Evolutionary conservation across 441 rosid species (phyloP).

Genomic region (Dalechampia spathulata): DNA sequence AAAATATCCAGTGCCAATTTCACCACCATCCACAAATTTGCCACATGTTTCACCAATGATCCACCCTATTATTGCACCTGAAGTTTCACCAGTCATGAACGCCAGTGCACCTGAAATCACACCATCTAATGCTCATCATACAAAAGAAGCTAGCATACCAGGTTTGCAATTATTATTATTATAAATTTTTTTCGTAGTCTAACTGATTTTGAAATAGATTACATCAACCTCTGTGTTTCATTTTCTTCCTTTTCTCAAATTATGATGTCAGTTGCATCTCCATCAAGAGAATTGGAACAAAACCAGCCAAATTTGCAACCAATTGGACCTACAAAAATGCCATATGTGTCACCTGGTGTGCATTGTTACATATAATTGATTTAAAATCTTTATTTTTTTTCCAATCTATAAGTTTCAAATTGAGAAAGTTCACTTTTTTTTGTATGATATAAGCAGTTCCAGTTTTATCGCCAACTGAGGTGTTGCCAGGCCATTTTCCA

Average conservation of each 20-base stretch:
- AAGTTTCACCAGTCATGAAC: slow-evolving; percentile 15
- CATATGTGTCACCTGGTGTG: slow-evolving; percentile 24
- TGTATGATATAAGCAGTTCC: slow-evolving; percentile 18
- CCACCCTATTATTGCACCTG: slow-evolving; percentile 37
- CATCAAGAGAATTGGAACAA: slow-evolving; percentile 22
- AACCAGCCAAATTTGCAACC: slow-evolving; percentile 20
- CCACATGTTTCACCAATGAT: slow-evolving; percentile 34
- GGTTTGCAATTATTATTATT: slow-evolving; percentile 28
- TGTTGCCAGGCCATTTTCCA: slow-evolving; percentile 30
- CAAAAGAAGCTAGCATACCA: slow-evolving; percentile 23
- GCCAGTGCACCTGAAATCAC: slow-evolving; percentile 13
- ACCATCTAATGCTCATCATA: slow-evolving; percentile 11
- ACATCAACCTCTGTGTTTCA: slow-evolving; percentile 3
- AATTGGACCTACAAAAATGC: slow-evolving; percentile 15
- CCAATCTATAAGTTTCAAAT: neutral
- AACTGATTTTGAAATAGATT: neutral
- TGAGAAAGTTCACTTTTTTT: slow-evolving; percentile 1
- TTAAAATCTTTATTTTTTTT: no score
- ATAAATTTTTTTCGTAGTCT: neutral
- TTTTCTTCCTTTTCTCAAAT: neutral
- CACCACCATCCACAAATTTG: slow-evolving; percentile 27
- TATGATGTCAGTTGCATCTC: slow-evolving; percentile 24
- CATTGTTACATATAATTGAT: neutral
- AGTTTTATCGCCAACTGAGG: slow-evolving; percentile 28
- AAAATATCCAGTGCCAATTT: slow-evolving; percentile 28